Evolutionary conservation across 2,329 filamentous ascomycete species (phyloP), one percentile per base, ranked within the genome.

Genomic region (Arthrobotrys megalospora): DNA sequence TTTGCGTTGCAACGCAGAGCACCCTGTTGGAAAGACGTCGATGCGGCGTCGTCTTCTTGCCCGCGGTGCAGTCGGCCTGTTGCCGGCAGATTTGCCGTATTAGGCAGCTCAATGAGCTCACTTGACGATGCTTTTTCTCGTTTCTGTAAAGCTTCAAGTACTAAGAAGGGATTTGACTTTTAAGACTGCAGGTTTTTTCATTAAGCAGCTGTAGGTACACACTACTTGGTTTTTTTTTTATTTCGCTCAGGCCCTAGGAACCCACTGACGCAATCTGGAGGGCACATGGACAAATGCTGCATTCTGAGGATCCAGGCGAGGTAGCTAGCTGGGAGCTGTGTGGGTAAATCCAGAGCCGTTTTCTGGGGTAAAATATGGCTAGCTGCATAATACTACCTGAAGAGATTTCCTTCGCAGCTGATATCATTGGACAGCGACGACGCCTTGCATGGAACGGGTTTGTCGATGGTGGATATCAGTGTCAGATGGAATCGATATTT

Each of bases 231-330:
- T 36, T 50, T 67, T 52, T 53, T 52, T 28, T 48, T 50, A 55
- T 70, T 76, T 76, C 65, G 64, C 64, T 64, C 72, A 65, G 43
- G 36, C 19, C 60, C 28, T 58, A 50, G 32, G 24, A 53, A 53
- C 73, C 12, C 73, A 67, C 73, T 77, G 73, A 77, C 73, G 73
- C 73, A 77, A 77, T 77, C 53, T 55, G 43, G 60, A 71, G 73
- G 73, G 73, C 73, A 77, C 66, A 71, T 77, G 73, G 73, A 71
- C 73, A 77, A 77, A 77, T 70, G 52, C 50, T 77, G 73, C 73
- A 77, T 45, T 53, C 16, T 52, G 14, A 50, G 55, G 72, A 76
- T 65, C 72, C 58, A 58, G 65, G 32, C 55, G 67, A 47, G 36
- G 58, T 55, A 34, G 55, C 21, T 63, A 43, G 50, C 62, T 75